Evolutionary conservation across 306 rosid species (phyloP).

Genomic region (Cucurbita ficifolia): DNA sequence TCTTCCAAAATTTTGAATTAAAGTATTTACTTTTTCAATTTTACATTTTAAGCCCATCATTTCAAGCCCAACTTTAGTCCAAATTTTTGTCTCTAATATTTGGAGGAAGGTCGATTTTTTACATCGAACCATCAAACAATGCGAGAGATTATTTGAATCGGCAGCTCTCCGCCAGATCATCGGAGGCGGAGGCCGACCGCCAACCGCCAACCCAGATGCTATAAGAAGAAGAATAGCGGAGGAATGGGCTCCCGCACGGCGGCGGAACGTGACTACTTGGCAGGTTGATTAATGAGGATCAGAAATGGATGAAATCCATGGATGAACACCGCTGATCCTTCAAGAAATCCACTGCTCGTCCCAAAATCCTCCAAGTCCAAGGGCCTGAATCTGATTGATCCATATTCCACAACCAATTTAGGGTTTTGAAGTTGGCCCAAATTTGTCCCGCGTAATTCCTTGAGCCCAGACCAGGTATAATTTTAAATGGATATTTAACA

Average conservation of each 20-base stretch:
- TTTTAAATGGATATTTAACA: neutral
- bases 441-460: neutral
- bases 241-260: constrained; percentile 71
- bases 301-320: constrained; percentile 58
- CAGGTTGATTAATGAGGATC: constrained; percentile 51
- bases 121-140: too few species aligned
- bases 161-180: constrained; percentile 13
- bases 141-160: too few species aligned
- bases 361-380: too few species aligned
- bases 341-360: too few species aligned
- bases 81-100: too few species aligned
- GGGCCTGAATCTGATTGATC: neutral
- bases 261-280: constrained; percentile 57
- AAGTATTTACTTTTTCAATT: too few species aligned
- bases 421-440: neutral
- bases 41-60: too few species aligned
- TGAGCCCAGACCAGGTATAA: neutral
- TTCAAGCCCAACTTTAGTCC: too few species aligned
- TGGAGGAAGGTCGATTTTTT: too few species aligned
- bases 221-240: constrained; percentile 45
- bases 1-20: too few species aligned
- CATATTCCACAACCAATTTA: neutral
- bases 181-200: constrained; percentile 87
- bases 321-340: neutral
- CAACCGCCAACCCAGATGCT: constrained; percentile 44